phyloP scores from a whole-genome alignment of 2,329 filamentous ascomycete species.

The Pseudogymnoascus sp. region DNA sequence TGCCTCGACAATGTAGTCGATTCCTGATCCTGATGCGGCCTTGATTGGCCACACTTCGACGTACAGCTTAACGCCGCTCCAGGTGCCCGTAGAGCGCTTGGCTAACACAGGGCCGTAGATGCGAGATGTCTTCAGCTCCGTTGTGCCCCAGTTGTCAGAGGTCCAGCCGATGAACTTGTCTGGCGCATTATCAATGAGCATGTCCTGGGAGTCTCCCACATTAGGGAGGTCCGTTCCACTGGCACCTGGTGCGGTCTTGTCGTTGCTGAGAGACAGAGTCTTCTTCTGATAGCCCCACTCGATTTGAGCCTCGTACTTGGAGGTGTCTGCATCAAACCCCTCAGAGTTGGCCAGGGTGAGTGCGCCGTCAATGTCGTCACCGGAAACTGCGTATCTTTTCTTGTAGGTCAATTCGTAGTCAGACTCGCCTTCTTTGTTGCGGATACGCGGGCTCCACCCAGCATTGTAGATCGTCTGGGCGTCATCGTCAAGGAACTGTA shows the following conservation, averaged over 20 bases:
- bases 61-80: conserved; percentile 24
- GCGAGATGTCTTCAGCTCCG: conserved; percentile 18
- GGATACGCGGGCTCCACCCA: conserved; percentile 31
- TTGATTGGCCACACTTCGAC: conserved; percentile 29
- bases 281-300: conserved; percentile 31
- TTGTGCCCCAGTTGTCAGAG: conserved; percentile 23
- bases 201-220: conserved; percentile 16
- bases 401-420: conserved; percentile 34
- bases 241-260: conserved; percentile 23
- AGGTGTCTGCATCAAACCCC: conserved; percentile 26
- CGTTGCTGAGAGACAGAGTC: conserved; percentile 30
- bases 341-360: conserved; percentile 26
- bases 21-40: conserved; percentile 18
- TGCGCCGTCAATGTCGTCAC: conserved; percentile 24
- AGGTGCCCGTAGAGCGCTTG: conserved; percentile 25
- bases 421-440: conserved; percentile 27
- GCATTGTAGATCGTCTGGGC: conserved; percentile 26
- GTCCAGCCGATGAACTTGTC: conserved; percentile 27
- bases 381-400: conserved; percentile 28
- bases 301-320: conserved; percentile 29
- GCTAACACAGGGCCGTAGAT: conserved; percentile 28
- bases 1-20: conserved; percentile 25
- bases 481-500: conserved; percentile 31
- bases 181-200: conserved; percentile 24
- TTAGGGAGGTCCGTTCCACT: conserved; percentile 22